These are phyloP conservation scores for Boletus smithii DNA, from an alignment of 1,284 basidiomycete genomes.

Conservation along the genomic window DNA sequence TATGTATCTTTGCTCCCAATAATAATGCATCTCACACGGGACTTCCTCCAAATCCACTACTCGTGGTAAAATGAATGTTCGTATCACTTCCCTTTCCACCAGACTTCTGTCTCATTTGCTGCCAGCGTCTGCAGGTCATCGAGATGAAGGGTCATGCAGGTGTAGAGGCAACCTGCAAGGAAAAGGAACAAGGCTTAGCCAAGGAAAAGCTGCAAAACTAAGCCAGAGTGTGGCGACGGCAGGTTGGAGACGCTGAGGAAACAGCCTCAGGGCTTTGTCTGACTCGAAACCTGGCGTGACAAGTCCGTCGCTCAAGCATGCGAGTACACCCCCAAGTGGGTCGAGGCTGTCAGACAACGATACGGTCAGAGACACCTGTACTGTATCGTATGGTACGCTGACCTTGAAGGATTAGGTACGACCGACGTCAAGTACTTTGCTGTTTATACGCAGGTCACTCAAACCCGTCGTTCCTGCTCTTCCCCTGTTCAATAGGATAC, in stretches of 20 bases:
- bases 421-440: slow-evolving; percentile 35
- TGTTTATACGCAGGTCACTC: slow-evolving; percentile 31
- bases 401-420: slow-evolving; percentile 16
- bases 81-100: too few species aligned
- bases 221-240: too few species aligned
- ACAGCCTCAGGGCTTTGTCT: slow-evolving; percentile 41
- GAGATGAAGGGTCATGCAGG: too few species aligned
- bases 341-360: slow-evolving; percentile 43
- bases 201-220: too few species aligned
- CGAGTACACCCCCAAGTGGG: slow-evolving; percentile 45
- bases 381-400: not conserved
- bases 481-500: slow-evolving; percentile 40
- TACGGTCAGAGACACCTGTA: slow-evolving; percentile 36
- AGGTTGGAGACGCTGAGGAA: slow-evolving; percentile 36
- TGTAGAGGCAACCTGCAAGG: too few species aligned
- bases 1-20: too few species aligned
- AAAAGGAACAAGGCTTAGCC: too few species aligned
- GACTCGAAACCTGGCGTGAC: slow-evolving; percentile 40
- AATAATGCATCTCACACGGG: too few species aligned
- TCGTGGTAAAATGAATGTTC: too few species aligned
- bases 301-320: slow-evolving; percentile 36
- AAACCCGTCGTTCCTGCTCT: not conserved
- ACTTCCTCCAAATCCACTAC: too few species aligned
- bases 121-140: too few species aligned
- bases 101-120: too few species aligned